Evolutionary conservation across 129 eudicot species (phyloP).

Genomic region (Glebionis coronaria): DNA sequence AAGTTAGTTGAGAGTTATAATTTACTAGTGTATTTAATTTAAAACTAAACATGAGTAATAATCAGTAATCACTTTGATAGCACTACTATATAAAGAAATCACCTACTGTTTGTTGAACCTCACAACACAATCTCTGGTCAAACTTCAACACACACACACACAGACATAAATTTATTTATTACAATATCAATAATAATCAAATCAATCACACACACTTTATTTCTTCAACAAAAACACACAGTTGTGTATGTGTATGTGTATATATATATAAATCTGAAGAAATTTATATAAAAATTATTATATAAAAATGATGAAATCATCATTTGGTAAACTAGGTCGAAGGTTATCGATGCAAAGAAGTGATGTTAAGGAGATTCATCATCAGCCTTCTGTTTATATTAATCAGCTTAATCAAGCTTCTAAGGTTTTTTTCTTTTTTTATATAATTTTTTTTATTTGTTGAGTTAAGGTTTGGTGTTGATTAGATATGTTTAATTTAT

Average conservation of each 20-base stretch:
- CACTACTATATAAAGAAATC: neutral
- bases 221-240: neutral
- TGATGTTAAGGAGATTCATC: constrained; percentile 44
- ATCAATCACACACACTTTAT: neutral
- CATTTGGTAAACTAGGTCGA: constrained; percentile 53
- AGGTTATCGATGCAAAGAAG: constrained; percentile 53
- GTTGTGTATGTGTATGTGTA: no score
- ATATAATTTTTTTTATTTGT: neutral
- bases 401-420: constrained; percentile 71
- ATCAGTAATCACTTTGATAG: no score
- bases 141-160: constrained; percentile 22
- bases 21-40: no score
- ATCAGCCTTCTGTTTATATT: constrained; percentile 42
- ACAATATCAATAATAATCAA: neutral
- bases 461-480: constrained; percentile 25
- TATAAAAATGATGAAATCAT: constrained; percentile 51
- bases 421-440: constrained; percentile 40
- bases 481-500: neutral
- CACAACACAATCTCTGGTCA: constrained; percentile 8
- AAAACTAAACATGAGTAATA: no score
- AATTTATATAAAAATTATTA: neutral
- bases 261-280: neutral
- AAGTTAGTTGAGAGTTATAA: no score
- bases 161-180: constrained; percentile 3
- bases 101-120: constrained; percentile 19